Base-by-base conservation (phyloP, 306 rosid species). In the Vigna reflexopilosa region DNA sequence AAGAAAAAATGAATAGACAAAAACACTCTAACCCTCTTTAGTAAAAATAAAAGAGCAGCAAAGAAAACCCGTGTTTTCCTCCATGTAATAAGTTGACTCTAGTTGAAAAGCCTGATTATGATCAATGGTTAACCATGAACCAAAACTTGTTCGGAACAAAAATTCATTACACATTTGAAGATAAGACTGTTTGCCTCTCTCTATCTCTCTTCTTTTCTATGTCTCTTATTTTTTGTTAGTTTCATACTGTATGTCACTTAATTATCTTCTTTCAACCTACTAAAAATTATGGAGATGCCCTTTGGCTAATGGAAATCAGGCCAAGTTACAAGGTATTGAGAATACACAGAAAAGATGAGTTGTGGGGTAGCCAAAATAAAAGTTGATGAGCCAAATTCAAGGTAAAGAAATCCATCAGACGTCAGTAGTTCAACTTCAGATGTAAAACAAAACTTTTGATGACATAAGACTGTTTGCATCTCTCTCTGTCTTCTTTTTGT, bases 311-410 rank as follows among this genome's bases (percentile, higher is more conserved):
- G 80, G 82, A 42, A 40, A 58, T 68, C 72, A 49, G 79, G 82
- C 72, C 24, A 75, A 78, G 65, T 75, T 77, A 78, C 34, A 56
- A 42, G 67, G 50, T 38, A 34, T 73, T 69, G 70, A 58, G 65
- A 88, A 59, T 81, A 45, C 45, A 65, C 72, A 62, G 74, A 79
- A 77, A 72, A 83, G 51, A 58, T 42, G 73, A 55, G 45, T 61
- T 32, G 42, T 65, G 72, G 32, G 32, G 32, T 30, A 30, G 32
- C 32, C 32, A 30, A 30, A 30, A 30, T 30, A 30, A 30, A 30
- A 30, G 32, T 30, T 30, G 32, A 30, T 30, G 32, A 30, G 32
- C 4, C 32, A 30, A 3, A 30, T 30, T 30, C 32, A 30, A 30
- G 32, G 32, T 30, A 30, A 30, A 30, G 32, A 4, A 30, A 30